A percentile compares a stretch with the other conserved stretches of the same genome.
These are phyloP conservation scores for Udeniomyces megalosporus DNA, from an alignment of 768 basidiomycete genomes.

Conservation along the genomic window DNA sequence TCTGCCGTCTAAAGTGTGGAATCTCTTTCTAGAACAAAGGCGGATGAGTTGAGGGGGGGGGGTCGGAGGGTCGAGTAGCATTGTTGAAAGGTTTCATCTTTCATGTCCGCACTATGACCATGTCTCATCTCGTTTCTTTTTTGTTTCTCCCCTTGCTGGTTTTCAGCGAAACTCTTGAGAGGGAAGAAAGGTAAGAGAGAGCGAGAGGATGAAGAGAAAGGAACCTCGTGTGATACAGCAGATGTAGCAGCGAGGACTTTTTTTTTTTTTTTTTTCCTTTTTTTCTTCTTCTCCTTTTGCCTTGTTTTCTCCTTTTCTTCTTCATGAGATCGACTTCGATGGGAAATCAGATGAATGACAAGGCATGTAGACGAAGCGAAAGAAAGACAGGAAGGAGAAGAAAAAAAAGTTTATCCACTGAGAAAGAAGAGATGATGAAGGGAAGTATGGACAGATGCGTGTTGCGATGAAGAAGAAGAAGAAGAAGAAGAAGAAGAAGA, in stretches of 20 bases:
- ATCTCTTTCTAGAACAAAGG: not conserved
- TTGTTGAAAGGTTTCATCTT: too few species aligned
- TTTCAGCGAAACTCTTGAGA: not conserved
- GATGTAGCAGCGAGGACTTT: too few species aligned
- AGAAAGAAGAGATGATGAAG: not conserved
- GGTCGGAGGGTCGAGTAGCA: too few species aligned
- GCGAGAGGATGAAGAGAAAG: not conserved
- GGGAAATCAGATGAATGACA: too few species aligned
- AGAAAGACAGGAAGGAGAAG: not conserved
- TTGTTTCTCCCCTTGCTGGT: not conserved
- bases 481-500: too few species aligned
- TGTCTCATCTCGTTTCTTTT: too few species aligned
- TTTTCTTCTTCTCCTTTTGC: not conserved
- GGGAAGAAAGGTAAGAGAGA: not conserved
- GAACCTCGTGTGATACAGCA: too few species aligned
- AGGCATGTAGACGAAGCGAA: not conserved
- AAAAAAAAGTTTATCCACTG: not conserved
- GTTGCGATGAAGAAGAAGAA: not conserved
- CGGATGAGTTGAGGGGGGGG: not conserved
- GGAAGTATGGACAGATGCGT: not conserved
- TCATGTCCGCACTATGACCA: too few species aligned
- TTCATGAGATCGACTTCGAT: too few species aligned
- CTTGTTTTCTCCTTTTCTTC: too few species aligned
- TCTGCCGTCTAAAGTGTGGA: not conserved
- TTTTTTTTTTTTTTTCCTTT: not conserved